Conservation (phyloP, 2,329 filamentous ascomycete genomes). For the Neopestalotiopsis sp. region DNA sequence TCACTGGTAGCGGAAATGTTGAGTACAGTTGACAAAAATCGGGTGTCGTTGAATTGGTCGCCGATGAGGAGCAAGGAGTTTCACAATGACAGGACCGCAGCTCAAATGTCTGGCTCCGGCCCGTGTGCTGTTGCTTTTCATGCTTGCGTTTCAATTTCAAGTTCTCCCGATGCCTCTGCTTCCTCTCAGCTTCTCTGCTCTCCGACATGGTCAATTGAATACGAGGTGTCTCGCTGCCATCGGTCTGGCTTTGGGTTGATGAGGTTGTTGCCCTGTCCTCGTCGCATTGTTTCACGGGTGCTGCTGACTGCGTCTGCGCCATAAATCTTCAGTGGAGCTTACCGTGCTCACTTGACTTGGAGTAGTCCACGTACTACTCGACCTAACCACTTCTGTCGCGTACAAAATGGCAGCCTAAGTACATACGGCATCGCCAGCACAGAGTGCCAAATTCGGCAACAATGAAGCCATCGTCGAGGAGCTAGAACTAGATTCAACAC, state of each 20-base stretch:
- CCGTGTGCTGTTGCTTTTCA: constrained; percentile 2
- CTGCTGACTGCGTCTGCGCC: neutral
- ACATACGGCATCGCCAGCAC: neutral
- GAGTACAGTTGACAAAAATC: neutral
- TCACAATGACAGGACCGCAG: constrained; percentile 1
- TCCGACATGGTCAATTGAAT: neutral
- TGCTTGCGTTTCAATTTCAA: neutral
- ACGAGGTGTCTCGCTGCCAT: neutral
- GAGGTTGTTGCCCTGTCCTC: neutral
- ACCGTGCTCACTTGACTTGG: neutral
- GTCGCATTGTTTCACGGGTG: too few relatives aligned
- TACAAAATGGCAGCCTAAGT: neutral
- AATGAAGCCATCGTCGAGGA: neutral
- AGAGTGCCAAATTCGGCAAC: neutral
- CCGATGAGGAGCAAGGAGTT: constrained; percentile 6
- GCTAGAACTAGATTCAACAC: neutral
- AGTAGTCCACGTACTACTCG: neutral
- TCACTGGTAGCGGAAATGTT: neutral
- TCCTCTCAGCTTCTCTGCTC: constrained; percentile 7
- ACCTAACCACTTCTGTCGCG: neutral
- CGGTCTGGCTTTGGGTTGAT: neutral
- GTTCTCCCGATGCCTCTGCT: constrained; percentile 5
- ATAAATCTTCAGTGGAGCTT: neutral
- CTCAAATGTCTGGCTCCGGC: constrained; percentile 1
- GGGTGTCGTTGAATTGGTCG: neutral